Base-by-base conservation (phyloP, 73 alveolate genomes). In the Effrenium voratum region DNA sequence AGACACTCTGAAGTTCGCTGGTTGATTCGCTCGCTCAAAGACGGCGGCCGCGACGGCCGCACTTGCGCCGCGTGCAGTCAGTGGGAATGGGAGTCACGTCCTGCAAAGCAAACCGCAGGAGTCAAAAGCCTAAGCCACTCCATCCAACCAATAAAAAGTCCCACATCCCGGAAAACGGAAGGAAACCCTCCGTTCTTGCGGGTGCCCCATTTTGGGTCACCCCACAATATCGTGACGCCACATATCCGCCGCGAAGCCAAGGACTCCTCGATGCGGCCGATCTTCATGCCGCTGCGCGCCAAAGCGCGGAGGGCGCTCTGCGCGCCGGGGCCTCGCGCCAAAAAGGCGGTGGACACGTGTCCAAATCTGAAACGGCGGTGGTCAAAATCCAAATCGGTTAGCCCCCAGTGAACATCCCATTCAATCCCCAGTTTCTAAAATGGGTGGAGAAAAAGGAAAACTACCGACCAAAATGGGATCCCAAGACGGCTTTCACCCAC, bases 1-100 rank as follows among this genome's bases (percentile, higher is more conserved):
- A 66, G 77, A 36, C 24, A 66, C 77, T 66, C 77, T n/a, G n/a
- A n/a, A n/a, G n/a, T n/a, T n/a, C n/a, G n/a, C n/a, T n/a, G n/a
- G n/a, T n/a, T n/a, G n/a, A n/a, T n/a, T n/a, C n/a, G n/a, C 24
- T 43, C 60, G 91, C 93, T 99, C 99, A 99, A 99, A 99, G 99
- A 99, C 99, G 99, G 99, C 99, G 99, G 66, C 99, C 99, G 99
- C 99, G 99, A 98, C 99, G 99, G 87, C 99, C 99, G 73, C 99
- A 99, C 93, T 99, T 99, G 99, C 99, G 99, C 99, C 99, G 99
- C 90, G 99, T 99, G 99, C 99, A 98, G 99, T 99, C 99, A 90
- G 99, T 99, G 94, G 99, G 99, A 93, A 99, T 99, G 76, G 99
- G 99, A 46, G 99, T 99, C 96, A 99, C 99, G 99, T 99, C 99